Evolutionary conservation across 495 filamentous ascomycete species (phyloP), one percentile per base, ranked within the genome.

Genomic region (Annulohypoxylon nitens): DNA sequence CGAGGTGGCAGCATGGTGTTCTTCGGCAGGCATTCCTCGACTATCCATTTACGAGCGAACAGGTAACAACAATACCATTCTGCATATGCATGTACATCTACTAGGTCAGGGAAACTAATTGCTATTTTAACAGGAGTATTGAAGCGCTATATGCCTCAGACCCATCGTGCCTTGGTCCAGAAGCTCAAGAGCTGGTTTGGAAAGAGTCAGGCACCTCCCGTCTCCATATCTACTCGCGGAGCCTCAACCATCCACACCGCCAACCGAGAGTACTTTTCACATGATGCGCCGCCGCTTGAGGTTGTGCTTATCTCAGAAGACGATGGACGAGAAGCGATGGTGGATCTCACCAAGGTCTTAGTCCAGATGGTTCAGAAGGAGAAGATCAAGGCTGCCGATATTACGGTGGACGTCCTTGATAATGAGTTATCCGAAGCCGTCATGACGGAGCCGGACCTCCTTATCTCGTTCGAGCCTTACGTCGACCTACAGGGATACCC

Each of bases 271-370:
- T 72, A 75, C 39, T 69, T 61, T n/a, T 5, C 63, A 34, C 60
- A 69, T 7, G 75, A 69, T 50, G 55, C 67, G 30, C 67, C 74
- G 34, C 87, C 91, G 61, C 80, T 99, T 4, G 90, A 89, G 5
- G 82, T 97, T n/a, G 85, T 97, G n/a, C 89, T 99, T 33, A 85
- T 99, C 45, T 95, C 93, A 34, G 88, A 91, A 23, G 91, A 93
- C 41, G 96, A 98, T 76, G 95, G 95, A 36, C 91, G 94, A 41
- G 92, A 97, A 76, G 97, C 95, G 9, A 86, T 99, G 62, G 94
- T 98, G 9, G 96, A 98, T 80, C 87, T 99, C 26, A 98, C 97
- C 48, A 97, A 95, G 77, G 98, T 97, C 3, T 85, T 99, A 8
- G 88, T 95, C 5, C 93, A 97, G 74, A 97, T 99, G 95, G 89